Evolutionary conservation across 306 rosid genomes (phyloP).

Genomic region (Malus asiatica): DNA sequence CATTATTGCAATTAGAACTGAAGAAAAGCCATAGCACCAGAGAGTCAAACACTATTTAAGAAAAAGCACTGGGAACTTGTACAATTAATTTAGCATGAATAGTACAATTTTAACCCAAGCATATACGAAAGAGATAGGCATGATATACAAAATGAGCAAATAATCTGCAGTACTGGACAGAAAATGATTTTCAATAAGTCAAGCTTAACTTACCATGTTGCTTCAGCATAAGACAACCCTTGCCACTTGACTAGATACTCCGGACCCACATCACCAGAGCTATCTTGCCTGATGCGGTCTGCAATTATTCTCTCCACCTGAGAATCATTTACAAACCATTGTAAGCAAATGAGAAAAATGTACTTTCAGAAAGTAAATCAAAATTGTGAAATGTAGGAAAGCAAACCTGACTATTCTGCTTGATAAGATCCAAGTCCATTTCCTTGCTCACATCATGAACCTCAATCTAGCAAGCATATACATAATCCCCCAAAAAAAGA

Average conservation of each 20-base stretch:
- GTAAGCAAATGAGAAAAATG: not conserved
- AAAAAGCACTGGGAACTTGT: not conserved
- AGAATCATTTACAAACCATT: conserved; percentile 6
- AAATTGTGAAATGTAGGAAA: conserved; percentile 16
- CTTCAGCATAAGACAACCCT: conserved; percentile 98
- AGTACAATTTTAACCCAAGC: not conserved
- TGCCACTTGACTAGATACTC: conserved; percentile 99
- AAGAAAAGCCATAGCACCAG: not conserved
- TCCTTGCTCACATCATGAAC: conserved; percentile 98
- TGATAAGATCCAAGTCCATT: conserved; percentile 98
- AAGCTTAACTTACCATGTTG: conserved; percentile 60
- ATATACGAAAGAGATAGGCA: not conserved
- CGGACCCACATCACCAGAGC: conserved; percentile 62
- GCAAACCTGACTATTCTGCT: conserved; percentile 94
- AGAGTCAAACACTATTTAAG: not conserved
- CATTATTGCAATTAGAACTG: not conserved
- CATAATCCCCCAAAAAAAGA: conserved; percentile 13
- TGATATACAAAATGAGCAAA: not conserved
- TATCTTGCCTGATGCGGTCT: conserved; percentile 76
- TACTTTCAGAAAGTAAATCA: not conserved
- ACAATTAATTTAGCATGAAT: not conserved
- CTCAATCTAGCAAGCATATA: conserved; percentile 54
- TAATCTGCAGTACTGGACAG: not conserved
- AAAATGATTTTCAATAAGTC: conserved; percentile 7
- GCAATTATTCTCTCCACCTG: conserved; percentile 96